These are phyloP conservation scores for Termitomyces sp. DNA, from an alignment of 768 basidiomycete genomes.

Conservation along the genomic window DNA sequence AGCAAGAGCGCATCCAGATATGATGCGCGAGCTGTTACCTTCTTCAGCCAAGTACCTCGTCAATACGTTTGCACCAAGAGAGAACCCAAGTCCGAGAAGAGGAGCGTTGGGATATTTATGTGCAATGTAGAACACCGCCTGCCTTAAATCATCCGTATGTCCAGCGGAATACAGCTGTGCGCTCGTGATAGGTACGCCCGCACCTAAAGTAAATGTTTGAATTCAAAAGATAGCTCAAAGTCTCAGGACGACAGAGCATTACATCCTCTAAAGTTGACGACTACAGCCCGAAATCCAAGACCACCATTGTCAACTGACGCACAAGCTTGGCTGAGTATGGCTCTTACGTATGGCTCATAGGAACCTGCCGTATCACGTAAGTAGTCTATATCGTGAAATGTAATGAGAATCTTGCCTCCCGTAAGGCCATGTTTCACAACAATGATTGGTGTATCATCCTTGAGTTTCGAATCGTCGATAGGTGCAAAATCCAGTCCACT, in stretches of 20 bases:
- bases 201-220: conserved; percentile 42
- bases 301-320: conserved; percentile 72
- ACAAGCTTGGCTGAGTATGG: conserved; percentile 71
- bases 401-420: conserved; percentile 29
- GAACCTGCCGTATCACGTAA: conserved; percentile 47
- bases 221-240: conserved; percentile 9
- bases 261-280: conserved; percentile 94
- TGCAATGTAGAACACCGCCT: conserved; percentile 72
- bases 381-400: background rate
- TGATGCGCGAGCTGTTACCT: conserved; percentile 53
- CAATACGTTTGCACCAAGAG: conserved; percentile 88
- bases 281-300: conserved; percentile 83
- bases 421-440: conserved; percentile 55
- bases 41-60: conserved; percentile 89
- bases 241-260: conserved; percentile 23
- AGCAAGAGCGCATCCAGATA: conserved; percentile 62
- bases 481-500: conserved; percentile 69
- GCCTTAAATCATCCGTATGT: conserved; percentile 84
- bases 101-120: conserved; percentile 72
- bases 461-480: conserved; percentile 28
- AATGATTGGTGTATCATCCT: conserved; percentile 43
- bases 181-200: conserved; percentile 77
- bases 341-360: conserved; percentile 85
- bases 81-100: conserved; percentile 86
- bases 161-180: conserved; percentile 84